Evolutionary conservation across 768 basidiomycete species (phyloP).

Genomic region (Boletus rex-veris): DNA sequence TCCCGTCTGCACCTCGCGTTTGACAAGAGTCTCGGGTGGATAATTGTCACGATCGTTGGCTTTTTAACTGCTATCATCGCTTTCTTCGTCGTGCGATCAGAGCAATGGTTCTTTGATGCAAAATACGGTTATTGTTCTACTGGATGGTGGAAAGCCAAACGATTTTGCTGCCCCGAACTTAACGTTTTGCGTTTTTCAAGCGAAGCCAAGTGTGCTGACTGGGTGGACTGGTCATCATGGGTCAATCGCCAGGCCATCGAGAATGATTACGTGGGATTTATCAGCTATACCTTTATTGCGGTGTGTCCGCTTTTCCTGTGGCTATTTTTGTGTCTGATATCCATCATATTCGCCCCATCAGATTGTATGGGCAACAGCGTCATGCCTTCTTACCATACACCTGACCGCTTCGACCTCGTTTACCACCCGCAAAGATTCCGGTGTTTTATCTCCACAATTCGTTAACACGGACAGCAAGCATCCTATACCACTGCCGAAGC

Average conservation of each 20-base stretch:
- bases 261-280: slow-evolving; percentile 56
- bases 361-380: slow-evolving; percentile 68
- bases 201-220: slow-evolving; percentile 54
- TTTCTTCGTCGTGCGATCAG: slow-evolving; percentile 79
- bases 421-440: slow-evolving; percentile 84
- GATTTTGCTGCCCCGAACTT: slow-evolving; percentile 72
- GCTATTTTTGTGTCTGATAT: background rate
- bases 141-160: slow-evolving; percentile 68
- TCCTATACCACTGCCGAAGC: slow-evolving; percentile 36
- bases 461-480: slow-evolving; percentile 30
- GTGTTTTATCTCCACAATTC: slow-evolving; percentile 53
- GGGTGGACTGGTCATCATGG: slow-evolving; percentile 69
- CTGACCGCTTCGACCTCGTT: slow-evolving; percentile 90
- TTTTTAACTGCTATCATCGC: slow-evolving; percentile 83
- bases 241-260: slow-evolving; percentile 5
- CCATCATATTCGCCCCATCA: slow-evolving; percentile 26
- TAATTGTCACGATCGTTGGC: slow-evolving; percentile 86
- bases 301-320: slow-evolving; percentile 45
- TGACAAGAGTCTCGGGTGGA: slow-evolving; percentile 84
- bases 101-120: slow-evolving; percentile 86
- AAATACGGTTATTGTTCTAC: slow-evolving; percentile 85
- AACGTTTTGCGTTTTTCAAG: slow-evolving; percentile 4
- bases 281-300: slow-evolving; percentile 70
- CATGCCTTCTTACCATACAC: slow-evolving; percentile 78
- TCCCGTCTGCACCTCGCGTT: slow-evolving; percentile 58